Percentiles rank a stretch among this genome's conserved stretches.
These are phyloP conservation scores for Styphnolobium japonicum DNA, from an alignment of 306 rosid genomes.

Conservation along the genomic window DNA sequence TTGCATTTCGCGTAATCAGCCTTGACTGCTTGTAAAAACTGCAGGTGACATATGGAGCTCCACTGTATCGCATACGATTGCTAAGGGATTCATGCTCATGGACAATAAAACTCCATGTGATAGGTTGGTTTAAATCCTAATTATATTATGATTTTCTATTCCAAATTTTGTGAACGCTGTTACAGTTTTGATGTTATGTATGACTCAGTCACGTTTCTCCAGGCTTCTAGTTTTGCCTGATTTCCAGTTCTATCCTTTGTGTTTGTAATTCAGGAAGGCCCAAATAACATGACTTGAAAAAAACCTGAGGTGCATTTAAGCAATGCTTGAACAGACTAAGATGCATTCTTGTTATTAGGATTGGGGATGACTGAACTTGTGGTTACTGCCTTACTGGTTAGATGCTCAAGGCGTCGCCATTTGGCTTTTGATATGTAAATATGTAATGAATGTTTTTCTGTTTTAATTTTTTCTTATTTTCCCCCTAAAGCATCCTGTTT, in stretches of 20 bases:
- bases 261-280: background rate
- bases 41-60: constrained; percentile 56
- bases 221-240: background rate
- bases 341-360: constrained; percentile 4
- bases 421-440: background rate
- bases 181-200: background rate
- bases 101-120: constrained; percentile 57
- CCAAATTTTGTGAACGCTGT: background rate
- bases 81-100: constrained; percentile 41
- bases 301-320: background rate
- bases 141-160: constrained; percentile 1
- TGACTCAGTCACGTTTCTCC: background rate
- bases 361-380: background rate
- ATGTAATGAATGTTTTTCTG: too few species aligned
- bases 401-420: background rate
- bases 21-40: constrained; percentile 10
- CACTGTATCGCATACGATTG: constrained; percentile 48
- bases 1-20: background rate
- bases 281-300: background rate
- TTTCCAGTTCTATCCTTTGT: constrained; percentile 10
- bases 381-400: background rate
- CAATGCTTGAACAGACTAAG: background rate
- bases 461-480: background rate
- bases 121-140: constrained; percentile 37
- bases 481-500: background rate